These are phyloP conservation scores for Acer saccharum DNA, from an alignment of 345 rosid species.

Conservation along the genomic window DNA sequence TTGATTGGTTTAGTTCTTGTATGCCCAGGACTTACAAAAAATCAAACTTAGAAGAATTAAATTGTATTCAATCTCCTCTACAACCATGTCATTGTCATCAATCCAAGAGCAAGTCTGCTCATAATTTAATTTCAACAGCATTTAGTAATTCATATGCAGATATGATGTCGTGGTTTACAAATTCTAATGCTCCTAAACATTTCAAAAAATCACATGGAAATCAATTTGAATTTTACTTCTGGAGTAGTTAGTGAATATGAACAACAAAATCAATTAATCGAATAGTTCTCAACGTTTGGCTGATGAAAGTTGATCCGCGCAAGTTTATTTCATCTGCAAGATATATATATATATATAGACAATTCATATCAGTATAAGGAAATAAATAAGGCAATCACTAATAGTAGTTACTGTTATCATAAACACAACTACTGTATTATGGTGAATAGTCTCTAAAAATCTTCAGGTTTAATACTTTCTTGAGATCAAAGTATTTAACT, in stretches of 20 bases:
- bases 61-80: no score
- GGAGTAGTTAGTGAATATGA: not conserved
- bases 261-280: not conserved
- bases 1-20: no score
- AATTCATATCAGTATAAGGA: not conserved
- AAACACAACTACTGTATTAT: not conserved
- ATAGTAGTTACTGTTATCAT: not conserved
- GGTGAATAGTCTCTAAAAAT: not conserved
- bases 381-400: not conserved
- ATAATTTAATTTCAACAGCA: no score
- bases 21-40: no score
- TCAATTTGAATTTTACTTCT: no score
- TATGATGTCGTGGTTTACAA: no score
- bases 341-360: not conserved
- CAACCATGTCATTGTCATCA: no score
- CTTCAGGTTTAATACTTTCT: not conserved
- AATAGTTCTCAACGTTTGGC: not conserved
- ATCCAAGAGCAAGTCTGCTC: no score
- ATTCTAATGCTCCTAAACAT: no score
- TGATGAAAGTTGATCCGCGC: not conserved
- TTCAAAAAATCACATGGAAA: no score
- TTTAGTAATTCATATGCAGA: no score
- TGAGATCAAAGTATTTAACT: not conserved
- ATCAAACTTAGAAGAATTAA: no score
- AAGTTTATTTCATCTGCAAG: slow-evolving; percentile 14